These are phyloP conservation scores for Pichia paraexigua DNA, from an alignment of 805 yeast genomes.

Conservation along the genomic window DNA sequence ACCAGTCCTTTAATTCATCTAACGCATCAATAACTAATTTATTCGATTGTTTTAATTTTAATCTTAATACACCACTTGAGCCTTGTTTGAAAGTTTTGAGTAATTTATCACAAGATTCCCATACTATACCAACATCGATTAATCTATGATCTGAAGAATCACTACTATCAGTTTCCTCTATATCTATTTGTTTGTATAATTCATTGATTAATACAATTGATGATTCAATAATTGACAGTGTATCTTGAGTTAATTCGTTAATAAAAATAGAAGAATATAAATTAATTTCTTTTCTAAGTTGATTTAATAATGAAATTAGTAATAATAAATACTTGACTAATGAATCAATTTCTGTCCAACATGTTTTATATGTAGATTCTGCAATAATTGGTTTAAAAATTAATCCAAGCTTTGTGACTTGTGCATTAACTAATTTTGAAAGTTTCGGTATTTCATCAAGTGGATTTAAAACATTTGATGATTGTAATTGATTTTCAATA, in stretches of 20 bases:
- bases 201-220: constrained; percentile 16
- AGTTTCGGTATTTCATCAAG: constrained; percentile 53
- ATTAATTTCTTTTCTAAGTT: constrained; percentile 30
- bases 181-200: constrained; percentile 11
- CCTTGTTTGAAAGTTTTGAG: constrained; percentile 38
- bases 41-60: constrained; percentile 37
- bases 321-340: constrained; percentile 37
- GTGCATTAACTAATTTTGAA: constrained; percentile 56
- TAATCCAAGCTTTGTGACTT: constrained; percentile 68
- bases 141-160: constrained; percentile 36
- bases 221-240: constrained; percentile 12
- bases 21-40: constrained; percentile 50
- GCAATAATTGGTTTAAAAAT: constrained; percentile 54
- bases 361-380: constrained; percentile 34
- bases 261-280: constrained; percentile 27
- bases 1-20: constrained; percentile 65
- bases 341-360: constrained; percentile 40
- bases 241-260: constrained; percentile 24
- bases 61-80: constrained; percentile 43
- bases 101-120: constrained; percentile 58
- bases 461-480: constrained; percentile 34
- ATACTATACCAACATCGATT: constrained; percentile 55
- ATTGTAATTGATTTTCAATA: constrained; percentile 1
- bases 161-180: constrained; percentile 14
- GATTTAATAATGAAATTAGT: constrained; percentile 37